Evolutionary conservation across 2,329 filamentous ascomycete genomes (phyloP), one percentile per base, ranked within the genome.

Genomic region (Fusarium illudens): DNA sequence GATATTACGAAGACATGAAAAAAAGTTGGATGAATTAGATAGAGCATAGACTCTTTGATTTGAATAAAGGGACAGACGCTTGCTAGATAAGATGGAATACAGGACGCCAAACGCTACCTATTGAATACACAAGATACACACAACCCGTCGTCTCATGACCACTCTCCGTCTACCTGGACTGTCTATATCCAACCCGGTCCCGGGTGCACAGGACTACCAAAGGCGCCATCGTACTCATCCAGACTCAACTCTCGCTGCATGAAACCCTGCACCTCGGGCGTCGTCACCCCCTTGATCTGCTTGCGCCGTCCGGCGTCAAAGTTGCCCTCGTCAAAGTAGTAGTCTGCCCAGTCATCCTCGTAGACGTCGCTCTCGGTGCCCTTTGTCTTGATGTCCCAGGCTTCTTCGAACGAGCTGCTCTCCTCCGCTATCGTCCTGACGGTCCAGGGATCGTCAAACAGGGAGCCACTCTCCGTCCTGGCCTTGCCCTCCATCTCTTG

Each of bases 291-390:
- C 29, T 49, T 63, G 30, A 51, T 66, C 4, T 58, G 49, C 29
- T 59, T 54, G 4, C 57, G 52, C 15, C 37, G 59, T 9, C 50
- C 33, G n/a, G 62, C 49, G 20, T 58, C 55, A 36, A 66, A 73
- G n/a, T 73, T 71, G 11, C 63, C 60, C 27, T 74, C 57, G 25
- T 76, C 75, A 62, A 78, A 76, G 50, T 77, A 78, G 19, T 77
- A 76, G 29, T 77, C 75, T 1, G 72, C 73, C 75, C 74, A 76
- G 4, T 72, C 67, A n/a, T 73, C 68, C 8, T 76, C 71, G 29
- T 73, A 74, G 2, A 74, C 63, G 11, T 71, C 67, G 15, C 54
- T 60, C 29, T 61, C 65, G 4, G 54, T 49, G 12, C 52, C 30
- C 12, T 37, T 57, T 33, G 42, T 22, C 30, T 48, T 62, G 30